Evolutionary conservation across 208 protist genomes (phyloP).

Genomic region (Acanthamoeba lenticulata): DNA sequence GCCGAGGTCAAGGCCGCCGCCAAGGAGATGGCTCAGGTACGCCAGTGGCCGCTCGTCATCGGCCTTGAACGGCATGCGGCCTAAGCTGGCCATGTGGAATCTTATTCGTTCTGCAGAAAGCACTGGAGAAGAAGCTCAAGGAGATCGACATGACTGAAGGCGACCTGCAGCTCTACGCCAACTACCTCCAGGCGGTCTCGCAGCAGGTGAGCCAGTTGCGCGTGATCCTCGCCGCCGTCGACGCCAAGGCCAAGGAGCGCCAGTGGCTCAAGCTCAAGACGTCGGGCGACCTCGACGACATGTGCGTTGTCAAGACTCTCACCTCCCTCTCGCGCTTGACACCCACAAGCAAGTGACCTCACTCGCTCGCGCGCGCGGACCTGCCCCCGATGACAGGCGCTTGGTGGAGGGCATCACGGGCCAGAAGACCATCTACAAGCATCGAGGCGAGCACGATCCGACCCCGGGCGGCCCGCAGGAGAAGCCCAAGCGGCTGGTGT

Average conservation of each 20-base stretch:
- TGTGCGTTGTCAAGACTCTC: too few relatives aligned
- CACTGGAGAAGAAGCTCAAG: constrained; percentile 66
- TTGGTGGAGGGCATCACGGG: constrained; percentile 91
- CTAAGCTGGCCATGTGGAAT: not conserved
- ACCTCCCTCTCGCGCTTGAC: too few relatives aligned
- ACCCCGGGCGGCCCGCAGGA: constrained; percentile 84
- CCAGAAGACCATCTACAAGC: constrained; percentile 93
- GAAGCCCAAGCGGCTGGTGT: constrained; percentile 92
- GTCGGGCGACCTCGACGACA: constrained; percentile 92
- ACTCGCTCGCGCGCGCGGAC: too few relatives aligned
- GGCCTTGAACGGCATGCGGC: not conserved
- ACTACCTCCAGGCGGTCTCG: constrained; percentile 62
- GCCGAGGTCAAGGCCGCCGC: constrained; percentile 62
- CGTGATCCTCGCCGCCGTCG: constrained; percentile 85
- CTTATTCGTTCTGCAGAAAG: constrained; percentile 47
- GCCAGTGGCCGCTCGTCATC: not conserved
- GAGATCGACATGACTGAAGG: constrained; percentile 76
- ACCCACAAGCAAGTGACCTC: too few relatives aligned
- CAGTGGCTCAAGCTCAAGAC: constrained; percentile 91
- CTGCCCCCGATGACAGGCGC: not conserved
- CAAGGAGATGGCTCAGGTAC: constrained; percentile 66
- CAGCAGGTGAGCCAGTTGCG: constrained; percentile 81
- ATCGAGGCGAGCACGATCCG: constrained; percentile 88
- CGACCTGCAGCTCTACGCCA: constrained; percentile 65
- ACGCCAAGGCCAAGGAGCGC: constrained; percentile 90